Percentiles rank a stretch among this genome's conserved stretches.
Conservation (phyloP, 176 grass and related monocot species). For the Calamus simplicifolius region DNA sequence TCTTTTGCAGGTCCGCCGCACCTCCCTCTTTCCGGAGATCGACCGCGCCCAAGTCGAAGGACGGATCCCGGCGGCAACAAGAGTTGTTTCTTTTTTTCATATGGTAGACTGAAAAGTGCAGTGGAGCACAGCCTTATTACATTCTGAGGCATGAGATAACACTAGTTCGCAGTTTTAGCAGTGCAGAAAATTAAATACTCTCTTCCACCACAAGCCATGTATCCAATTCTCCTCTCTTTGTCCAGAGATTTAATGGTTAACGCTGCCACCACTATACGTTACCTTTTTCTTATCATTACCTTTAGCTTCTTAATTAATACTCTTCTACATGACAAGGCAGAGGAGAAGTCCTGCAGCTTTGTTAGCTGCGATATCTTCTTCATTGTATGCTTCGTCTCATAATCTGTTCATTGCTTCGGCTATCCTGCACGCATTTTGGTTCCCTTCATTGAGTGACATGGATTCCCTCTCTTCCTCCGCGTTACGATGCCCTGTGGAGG, state of each 20-base stretch:
- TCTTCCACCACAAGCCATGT: constrained; percentile 11
- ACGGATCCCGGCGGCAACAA: too few relatives aligned
- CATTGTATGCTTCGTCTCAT: not conserved
- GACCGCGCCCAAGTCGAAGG: too few relatives aligned
- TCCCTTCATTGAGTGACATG: constrained; percentile 64
- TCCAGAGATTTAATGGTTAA: not conserved
- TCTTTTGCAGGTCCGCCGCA: too few relatives aligned
- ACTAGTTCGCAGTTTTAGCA: too few relatives aligned
- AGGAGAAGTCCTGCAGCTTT: too few relatives aligned
- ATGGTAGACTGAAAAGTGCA: too few relatives aligned
- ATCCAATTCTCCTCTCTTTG: constrained; percentile 5
- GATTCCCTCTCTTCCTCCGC: constrained; percentile 39
- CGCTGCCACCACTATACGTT: constrained; percentile 6
- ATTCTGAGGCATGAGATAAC: too few relatives aligned
- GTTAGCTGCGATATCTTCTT: not conserved
- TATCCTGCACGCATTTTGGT: constrained; percentile 64
- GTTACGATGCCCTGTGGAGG: constrained; percentile 26
- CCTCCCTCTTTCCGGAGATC: too few relatives aligned
- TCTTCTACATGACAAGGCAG: constrained; percentile 5
- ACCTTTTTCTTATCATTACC: not conserved
- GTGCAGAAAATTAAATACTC: too few relatives aligned
- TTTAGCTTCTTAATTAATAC: not conserved
- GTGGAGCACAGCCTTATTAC: too few relatives aligned
- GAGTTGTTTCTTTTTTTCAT: too few relatives aligned
- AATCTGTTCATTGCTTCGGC: constrained; percentile 18